Percentiles rank a stretch among this genome's conserved stretches.
phyloP scores from a whole-genome alignment of 805 yeast species.

The Candida tammaniensis region DNA sequence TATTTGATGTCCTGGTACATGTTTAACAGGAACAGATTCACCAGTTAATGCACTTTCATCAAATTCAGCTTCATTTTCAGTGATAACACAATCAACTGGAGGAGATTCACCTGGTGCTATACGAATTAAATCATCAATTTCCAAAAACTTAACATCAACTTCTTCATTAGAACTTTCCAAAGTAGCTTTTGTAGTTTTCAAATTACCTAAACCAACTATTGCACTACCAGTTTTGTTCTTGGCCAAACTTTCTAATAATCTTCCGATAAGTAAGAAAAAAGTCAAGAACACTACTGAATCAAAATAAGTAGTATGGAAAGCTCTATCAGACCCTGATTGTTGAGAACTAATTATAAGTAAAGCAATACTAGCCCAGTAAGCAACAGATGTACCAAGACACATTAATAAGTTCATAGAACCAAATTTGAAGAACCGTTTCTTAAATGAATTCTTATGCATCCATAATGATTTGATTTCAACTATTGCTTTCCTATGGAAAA shows the following conservation, averaged over 20 bases:
- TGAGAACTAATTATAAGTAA: conserved; percentile 48
- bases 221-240: conserved; percentile 68
- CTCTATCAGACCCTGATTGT: conserved; percentile 25
- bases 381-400: conserved; percentile 69
- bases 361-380: conserved; percentile 67
- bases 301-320: conserved; percentile 64
- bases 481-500: conserved; percentile 66
- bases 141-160: conserved; percentile 44
- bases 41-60: conserved; percentile 66
- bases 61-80: conserved; percentile 47
- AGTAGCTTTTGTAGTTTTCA: conserved; percentile 51
- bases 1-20: conserved; percentile 58
- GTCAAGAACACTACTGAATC: conserved; percentile 78
- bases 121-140: conserved; percentile 49
- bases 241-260: conserved; percentile 63
- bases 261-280: conserved; percentile 68
- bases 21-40: conserved; percentile 58
- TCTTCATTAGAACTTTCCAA: conserved; percentile 22
- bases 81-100: conserved; percentile 53
- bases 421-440: conserved; percentile 57
- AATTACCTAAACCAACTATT: conserved; percentile 47
- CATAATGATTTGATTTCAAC: conserved; percentile 59
- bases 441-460: conserved; percentile 53
- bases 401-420: conserved; percentile 78
- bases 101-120: conserved; percentile 59